Base-by-base conservation (phyloP, 441 rosid genomes). In the Pelargonium citronellum region DNA sequence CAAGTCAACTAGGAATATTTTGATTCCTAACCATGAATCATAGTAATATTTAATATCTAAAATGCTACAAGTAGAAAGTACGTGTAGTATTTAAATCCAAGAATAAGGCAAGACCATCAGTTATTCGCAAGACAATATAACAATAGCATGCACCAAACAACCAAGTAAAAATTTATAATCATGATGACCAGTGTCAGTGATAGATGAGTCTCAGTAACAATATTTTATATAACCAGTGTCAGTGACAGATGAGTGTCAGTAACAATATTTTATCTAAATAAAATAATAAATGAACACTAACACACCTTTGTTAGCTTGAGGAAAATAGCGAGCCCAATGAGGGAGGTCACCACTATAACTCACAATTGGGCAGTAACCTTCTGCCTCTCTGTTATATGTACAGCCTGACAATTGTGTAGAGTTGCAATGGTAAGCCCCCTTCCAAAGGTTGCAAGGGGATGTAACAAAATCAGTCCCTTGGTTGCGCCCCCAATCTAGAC, bases 301-400 rank as follows among this genome's bases (percentile, higher is more conserved):
- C 81, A 66, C 27, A 91, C 99, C 99, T 86, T 91, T 95, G 77
- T 95, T 92, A 75, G 98, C 84, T 81, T 92, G 97, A 17, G 97
- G 91, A 86, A 95, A 95, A 82, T 95, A 95, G 34, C 86, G 98
- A 77, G 98, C 97, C 99, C 99, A 95, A 64, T 80, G 87, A 69
- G 99, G 99, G 66, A 95, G 89, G 79, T 95, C 99, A 69, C 91
- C 96, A 46, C 87, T 88, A 78, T 95, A 91, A 83, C 83, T 95
- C 78, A 95, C 83, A 74, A 95, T 92, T 49, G 99, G 99, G 76
- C 99, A 95, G 78, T 95, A 95, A 68, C 99, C 99, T 82, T 95
- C 99, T 57, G 98, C 99, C 81, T 95, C 97, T 83, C 99, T 88
- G 84, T 91, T 92, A 80, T 92, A 91, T 77, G 98, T 95, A 82